Base-by-base conservation (phyloP, 2,329 filamentous ascomycete species). In the Cryphonectria japonica region DNA sequence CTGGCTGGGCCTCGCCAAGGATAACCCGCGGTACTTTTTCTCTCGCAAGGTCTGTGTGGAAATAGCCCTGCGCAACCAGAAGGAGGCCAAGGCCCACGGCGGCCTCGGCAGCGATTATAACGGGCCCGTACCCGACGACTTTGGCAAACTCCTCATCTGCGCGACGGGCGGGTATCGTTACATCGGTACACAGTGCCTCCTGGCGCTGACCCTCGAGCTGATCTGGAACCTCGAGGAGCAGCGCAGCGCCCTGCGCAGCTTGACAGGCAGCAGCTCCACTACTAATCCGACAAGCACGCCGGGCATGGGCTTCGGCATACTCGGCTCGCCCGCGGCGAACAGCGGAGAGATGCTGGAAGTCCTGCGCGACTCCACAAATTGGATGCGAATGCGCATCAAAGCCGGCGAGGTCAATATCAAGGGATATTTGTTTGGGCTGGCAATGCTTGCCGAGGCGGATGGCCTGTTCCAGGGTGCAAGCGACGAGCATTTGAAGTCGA, bases 321-420 rank as follows among this genome's bases (percentile, higher is more conserved):
- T 70, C n/a, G 68, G 71, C n/a, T 59, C 79, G 78, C 0, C 71
- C 77, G 0, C 76, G 75, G 7, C 76, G 82, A 0, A 79, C 82
- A 1, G 77, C 79, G 22, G 61, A 4, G 85, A 87, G 68, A 74
- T 87, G 1, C 68, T 86, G 0, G 75, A 76, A 1, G 78, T 83
- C 1, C 34, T 88, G 5, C 76, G 82, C 0, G 82, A 87, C 14
- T 78, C 80, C 0, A 81, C 79, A 52, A 65, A 66, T 0, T 87
- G 83, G 83, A 75, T 75, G 1, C 75, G 85, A 61, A 73, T 75
- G 7, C 79, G 78, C 11, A 79, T 88, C n/a, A 74, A 81, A 62
- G 80, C 79, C 0, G 87, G 86, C 1, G 86, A 89, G 76, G 88
- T 86, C 0, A 89, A 88, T 69, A 78, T 85, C 29, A 89, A 89